A percentile compares a stretch with the other conserved stretches of the same genome.
Conservation (phyloP, 495 filamentous ascomycete genomes). For the Delitschia confertaspora region DNA sequence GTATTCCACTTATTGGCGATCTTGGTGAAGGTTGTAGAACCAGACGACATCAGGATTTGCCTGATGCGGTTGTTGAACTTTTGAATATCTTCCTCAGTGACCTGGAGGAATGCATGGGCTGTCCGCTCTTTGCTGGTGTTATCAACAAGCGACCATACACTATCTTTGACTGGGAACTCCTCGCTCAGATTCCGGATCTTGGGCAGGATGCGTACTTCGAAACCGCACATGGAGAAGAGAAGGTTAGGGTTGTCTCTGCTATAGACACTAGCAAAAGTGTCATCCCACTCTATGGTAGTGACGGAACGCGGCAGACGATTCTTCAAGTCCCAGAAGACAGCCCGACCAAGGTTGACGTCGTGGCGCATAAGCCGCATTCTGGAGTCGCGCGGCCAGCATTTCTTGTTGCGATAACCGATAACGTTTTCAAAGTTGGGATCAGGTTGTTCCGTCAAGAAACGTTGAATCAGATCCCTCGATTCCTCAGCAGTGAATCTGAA, state of each 20-base stretch:
- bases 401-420: slow-evolving; percentile 98
- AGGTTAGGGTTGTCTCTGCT: slow-evolving; percentile 97
- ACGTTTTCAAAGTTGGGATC: slow-evolving; percentile 99
- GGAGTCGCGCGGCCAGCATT: slow-evolving; percentile 97
- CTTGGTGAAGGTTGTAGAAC: slow-evolving; percentile 98
- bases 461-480: slow-evolving; percentile 89
- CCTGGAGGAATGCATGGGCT: slow-evolving; percentile 94
- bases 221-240: slow-evolving; percentile 95
- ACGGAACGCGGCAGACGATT: slow-evolving; percentile 89
- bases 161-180: slow-evolving; percentile 95
- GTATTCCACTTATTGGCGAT: slow-evolving; percentile 99
- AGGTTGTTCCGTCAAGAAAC: slow-evolving; percentile 95
- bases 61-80: slow-evolving; percentile 99
- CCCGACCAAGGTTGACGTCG: slow-evolving; percentile 95
- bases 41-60: slow-evolving; percentile 98
- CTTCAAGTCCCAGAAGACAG: slow-evolving; percentile 99
- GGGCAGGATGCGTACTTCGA: slow-evolving; percentile 93
- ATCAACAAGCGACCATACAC: slow-evolving; percentile 94
- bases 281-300: slow-evolving; percentile 98
- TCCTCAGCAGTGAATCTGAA: slow-evolving; percentile 89
- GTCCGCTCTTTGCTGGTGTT: slow-evolving; percentile 95
- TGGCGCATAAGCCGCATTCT: slow-evolving; percentile 98
- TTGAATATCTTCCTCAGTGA: slow-evolving; percentile 95
- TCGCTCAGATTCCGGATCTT: slow-evolving; percentile 94
- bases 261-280: slow-evolving; percentile 98